Evolutionary conservation across 495 filamentous ascomycete species (phyloP), one percentile per base, ranked within the genome.

Genomic region (Lasiosphaeria ovina): DNA sequence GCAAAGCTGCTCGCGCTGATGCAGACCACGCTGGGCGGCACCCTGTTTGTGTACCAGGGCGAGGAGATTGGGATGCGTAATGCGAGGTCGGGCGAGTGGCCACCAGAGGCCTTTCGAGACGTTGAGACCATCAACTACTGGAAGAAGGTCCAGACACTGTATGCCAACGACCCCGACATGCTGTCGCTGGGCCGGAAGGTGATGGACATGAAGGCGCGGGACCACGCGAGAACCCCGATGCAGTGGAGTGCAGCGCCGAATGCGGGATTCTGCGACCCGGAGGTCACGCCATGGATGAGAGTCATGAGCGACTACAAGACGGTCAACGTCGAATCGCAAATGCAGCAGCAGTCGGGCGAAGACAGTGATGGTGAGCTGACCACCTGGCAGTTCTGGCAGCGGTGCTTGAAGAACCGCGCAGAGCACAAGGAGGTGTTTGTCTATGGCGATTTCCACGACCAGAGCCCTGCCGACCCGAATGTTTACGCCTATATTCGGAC

Each of bases 61-160:
- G 87, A 93, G 64, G 89, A 93, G 62, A 72, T 92, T 14, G 89
- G 87, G 2, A 90, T 91, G 85, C 78, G 80, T 36, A 91, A 92
- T 66, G 80, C 89, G 32, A 87, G 89, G 0, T 60, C 66, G 3
- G 64, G 75, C 16, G 91, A 88, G 89, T 74, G 69, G 0, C 85
- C 89, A 24, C 24, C 24, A 32, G 81, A 83, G 12, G 82, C 89
- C 56, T 91, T 88, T 71, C 84, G 86, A 62, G 89, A 92, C 64
- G 80, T 91, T 54, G 89, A 90, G 63, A 83, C 82, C 35, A 68
- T 85, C 4, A 88, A 86, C 62, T 87, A 87, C 55, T 89, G 84
- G 7, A 58, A 64, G 51, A 63, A 69, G 50, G 74, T 45, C 11
- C 6, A 17, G 8, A 45, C 8, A 4, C 54, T 31, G 17, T n/a